Evolutionary conservation across 1,284 basidiomycete species (phyloP).

Genomic region (Caloboletus inedulis): DNA sequence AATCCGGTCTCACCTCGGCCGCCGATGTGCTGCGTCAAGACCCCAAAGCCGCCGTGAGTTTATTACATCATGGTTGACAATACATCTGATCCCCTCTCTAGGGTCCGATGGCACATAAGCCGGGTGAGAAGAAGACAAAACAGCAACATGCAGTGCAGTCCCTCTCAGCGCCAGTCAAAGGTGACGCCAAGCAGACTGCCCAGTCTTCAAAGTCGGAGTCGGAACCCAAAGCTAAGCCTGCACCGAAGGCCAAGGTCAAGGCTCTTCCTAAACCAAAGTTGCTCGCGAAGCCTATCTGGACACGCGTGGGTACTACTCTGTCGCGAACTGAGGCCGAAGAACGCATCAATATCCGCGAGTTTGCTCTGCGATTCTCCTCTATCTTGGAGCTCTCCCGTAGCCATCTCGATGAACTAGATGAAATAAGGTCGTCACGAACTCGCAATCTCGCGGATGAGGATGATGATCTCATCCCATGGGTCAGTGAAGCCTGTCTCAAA

Average conservation of each 20-base stretch:
- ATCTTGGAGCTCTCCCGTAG: slow-evolving; percentile 51
- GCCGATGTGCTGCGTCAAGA: slow-evolving; percentile 39
- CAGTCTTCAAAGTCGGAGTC: slow-evolving; percentile 10
- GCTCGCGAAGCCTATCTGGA: slow-evolving; percentile 49
- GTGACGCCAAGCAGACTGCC: slow-evolving; percentile 1
- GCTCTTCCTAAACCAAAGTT: slow-evolving; percentile 19
- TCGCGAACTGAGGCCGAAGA: slow-evolving; percentile 48
- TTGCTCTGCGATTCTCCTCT: slow-evolving; percentile 58
- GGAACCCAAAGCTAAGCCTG: slow-evolving; percentile 12
- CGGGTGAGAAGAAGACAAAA: slow-evolving; percentile 18
- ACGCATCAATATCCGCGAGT: slow-evolving; percentile 71
- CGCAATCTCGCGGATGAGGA: slow-evolving; percentile 39
- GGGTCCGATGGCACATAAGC: slow-evolving; percentile 34
- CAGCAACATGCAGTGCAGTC: slow-evolving; percentile 11
- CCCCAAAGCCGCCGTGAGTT: slow-evolving; percentile 34
- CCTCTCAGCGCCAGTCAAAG: slow-evolving; percentile 17
- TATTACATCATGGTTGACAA: neutral
- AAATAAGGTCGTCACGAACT: slow-evolving; percentile 43
- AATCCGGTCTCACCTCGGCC: slow-evolving; percentile 37
- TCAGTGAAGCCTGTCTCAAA: slow-evolving; percentile 61
- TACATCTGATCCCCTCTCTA: slow-evolving; percentile 12
- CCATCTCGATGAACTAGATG: slow-evolving; percentile 64
- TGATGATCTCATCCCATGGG: slow-evolving; percentile 49
- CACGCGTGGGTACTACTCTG: slow-evolving; percentile 43
- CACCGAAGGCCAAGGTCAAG: slow-evolving; percentile 16